phyloP scores from a whole-genome alignment of 805 yeast genomes.

The Saccharomycopsis fibuligera region DNA sequence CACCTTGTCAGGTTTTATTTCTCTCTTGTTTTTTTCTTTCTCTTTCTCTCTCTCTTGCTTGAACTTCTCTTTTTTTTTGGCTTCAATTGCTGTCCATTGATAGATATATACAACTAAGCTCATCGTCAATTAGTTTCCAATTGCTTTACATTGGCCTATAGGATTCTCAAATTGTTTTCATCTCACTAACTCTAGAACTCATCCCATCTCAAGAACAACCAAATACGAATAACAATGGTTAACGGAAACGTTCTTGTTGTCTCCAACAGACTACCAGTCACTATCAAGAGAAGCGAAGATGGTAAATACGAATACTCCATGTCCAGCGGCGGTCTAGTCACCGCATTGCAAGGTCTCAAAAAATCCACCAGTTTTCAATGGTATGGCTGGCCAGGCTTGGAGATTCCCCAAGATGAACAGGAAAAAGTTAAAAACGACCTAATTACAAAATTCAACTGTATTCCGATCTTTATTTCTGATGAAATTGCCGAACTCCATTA shows the following conservation, averaged over 20 bases:
- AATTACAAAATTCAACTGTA: conserved; percentile 72
- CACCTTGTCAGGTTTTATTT: too few relatives aligned
- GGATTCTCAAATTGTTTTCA: too few relatives aligned
- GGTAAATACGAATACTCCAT: conserved; percentile 75
- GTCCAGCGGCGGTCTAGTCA: conserved; percentile 97
- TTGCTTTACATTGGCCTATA: too few relatives aligned
- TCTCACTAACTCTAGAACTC: too few relatives aligned
- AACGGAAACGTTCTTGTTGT: conserved; percentile 80
- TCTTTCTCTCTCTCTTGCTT: too few relatives aligned
- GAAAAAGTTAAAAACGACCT: conserved; percentile 63
- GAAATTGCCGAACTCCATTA: conserved; percentile 92
- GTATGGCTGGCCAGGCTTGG: conserved; percentile 98
- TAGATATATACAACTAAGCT: too few relatives aligned
- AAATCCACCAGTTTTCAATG: conserved; percentile 82
- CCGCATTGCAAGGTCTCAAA: conserved; percentile 89
- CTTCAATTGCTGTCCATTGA: too few relatives aligned
- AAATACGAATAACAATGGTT: conserved; percentile 18
- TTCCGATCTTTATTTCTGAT: conserved; percentile 83
- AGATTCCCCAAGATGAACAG: conserved; percentile 73
- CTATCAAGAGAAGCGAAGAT: conserved; percentile 57
- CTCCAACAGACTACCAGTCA: conserved; percentile 92
- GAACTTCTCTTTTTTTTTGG: too few relatives aligned
- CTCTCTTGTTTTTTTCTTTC: too few relatives aligned
- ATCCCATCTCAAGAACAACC: neutral
- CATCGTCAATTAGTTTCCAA: too few relatives aligned